Conservation (phyloP, 176 grass and related monocot species). For the Luzula sylvatica region DNA sequence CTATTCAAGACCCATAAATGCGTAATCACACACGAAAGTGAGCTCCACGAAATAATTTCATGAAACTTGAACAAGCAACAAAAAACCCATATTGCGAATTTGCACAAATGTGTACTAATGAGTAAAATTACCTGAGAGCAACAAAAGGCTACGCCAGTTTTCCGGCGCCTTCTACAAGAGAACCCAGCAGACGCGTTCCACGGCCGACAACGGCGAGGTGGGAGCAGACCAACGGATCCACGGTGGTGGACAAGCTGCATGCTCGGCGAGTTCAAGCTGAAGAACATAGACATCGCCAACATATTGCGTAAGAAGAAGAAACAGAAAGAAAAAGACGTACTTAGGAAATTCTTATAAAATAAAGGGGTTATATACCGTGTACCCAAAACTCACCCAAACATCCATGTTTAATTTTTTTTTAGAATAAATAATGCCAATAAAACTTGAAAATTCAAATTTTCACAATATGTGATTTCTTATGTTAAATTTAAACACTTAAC, state of each 20-base stretch:
- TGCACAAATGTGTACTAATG: not conserved
- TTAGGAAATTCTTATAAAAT: no score
- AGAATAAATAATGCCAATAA: no score
- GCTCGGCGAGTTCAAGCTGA: not conserved
- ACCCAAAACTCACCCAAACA: no score
- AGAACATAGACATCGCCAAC: not conserved
- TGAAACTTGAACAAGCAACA: not conserved
- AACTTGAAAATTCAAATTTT: no score
- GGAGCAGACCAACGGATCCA: not conserved
- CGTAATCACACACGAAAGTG: slow-evolving; percentile 3
- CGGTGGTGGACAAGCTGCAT: not conserved
- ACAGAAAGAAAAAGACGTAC: not conserved
- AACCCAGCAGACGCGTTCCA: not conserved
- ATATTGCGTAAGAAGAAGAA: not conserved
- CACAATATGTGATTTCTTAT: no score
- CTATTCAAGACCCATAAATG: not conserved
- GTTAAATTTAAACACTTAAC: no score
- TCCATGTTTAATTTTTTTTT: not conserved
- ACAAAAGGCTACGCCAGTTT: not conserved
- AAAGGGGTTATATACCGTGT: no score
- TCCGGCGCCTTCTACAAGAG: slow-evolving; percentile 4
- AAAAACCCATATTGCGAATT: not conserved
- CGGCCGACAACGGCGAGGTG: not conserved
- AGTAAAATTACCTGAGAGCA: slow-evolving; percentile 7
- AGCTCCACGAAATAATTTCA: not conserved